phyloP scores from a whole-genome alignment of 2,329 filamentous ascomycete genomes.

The Balansia obtecta region DNA sequence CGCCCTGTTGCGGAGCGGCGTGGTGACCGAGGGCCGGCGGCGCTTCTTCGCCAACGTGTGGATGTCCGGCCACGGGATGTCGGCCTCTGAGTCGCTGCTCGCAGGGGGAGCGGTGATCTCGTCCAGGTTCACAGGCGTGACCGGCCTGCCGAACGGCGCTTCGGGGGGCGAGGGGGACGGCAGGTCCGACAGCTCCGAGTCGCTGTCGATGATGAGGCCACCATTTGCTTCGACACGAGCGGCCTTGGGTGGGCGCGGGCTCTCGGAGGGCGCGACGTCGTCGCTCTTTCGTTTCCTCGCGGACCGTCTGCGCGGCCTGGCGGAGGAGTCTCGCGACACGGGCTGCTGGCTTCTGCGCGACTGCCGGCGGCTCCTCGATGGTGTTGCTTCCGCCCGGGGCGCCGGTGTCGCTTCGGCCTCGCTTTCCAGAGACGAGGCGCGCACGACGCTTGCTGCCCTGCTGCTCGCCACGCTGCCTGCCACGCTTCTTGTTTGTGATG shows the following conservation, averaged over 20 bases:
- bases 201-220: slow-evolving; percentile 17
- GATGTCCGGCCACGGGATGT: slow-evolving; percentile 38
- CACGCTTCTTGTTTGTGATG: slow-evolving; percentile 16
- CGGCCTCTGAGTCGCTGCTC: slow-evolving; percentile 37
- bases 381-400: slow-evolving; percentile 58
- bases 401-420: slow-evolving; percentile 41
- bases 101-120: slow-evolving; percentile 42
- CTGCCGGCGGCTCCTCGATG: slow-evolving; percentile 35
- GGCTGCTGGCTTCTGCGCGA: slow-evolving; percentile 18
- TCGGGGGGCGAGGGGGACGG: slow-evolving; percentile 23
- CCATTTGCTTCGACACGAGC: slow-evolving; percentile 17
- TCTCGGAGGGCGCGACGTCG: slow-evolving; percentile 25
- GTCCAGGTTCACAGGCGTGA: slow-evolving; percentile 34
- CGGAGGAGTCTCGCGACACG: slow-evolving; percentile 11
- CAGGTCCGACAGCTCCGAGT: slow-evolving; percentile 26
- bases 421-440: slow-evolving; percentile 24
- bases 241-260: slow-evolving; percentile 24
- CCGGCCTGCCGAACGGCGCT: slow-evolving; percentile 17
- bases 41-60: slow-evolving; percentile 36
- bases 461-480: slow-evolving; percentile 4
- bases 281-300: slow-evolving; percentile 45
- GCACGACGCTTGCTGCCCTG: slow-evolving; percentile 15
- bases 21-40: slow-evolving; percentile 24
- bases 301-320: slow-evolving; percentile 15
- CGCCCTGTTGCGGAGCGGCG: slow-evolving; percentile 25